Base-by-base conservation (phyloP, 495 filamentous ascomycete species). In the Podospora pseudocomata region DNA sequence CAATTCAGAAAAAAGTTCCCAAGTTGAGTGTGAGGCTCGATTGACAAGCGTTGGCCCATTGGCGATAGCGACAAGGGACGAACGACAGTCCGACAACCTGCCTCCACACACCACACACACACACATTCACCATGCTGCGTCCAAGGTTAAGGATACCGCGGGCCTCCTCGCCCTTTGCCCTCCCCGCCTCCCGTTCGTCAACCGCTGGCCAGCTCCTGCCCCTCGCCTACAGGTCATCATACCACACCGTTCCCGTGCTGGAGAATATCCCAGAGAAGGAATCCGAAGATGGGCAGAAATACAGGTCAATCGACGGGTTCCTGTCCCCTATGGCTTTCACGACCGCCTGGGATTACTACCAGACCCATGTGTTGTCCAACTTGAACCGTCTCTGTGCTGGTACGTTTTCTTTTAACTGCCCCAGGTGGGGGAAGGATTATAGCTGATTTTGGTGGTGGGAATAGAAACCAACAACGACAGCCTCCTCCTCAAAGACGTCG, bases 341-440 rank as follows among this genome's bases (percentile, higher is more conserved):
- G 65, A 85, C 90, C 16, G 85, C 93, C 39, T 99, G 93, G 92
- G 89, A 83, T 23, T 80, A 93, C 72, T 97, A 97, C 81, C 92
- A 95, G 80, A 73, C 79, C 28, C 77, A 88, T 63, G 78, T 96
- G 68, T 74, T 94, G 54, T 80, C 91, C 60, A 91, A 88, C 75
- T 84, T 99, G 73, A 95, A 96, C 78, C 72, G 77, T 63, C 77
- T 91, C 73, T 90, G 86, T 64, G 86, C 86, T 69, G 92, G 93
- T 94, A 85, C 72, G 86, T 78, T 18, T 64, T 49, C 58, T 64
- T 11, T 6, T 32, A 32, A 49, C 39, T 11, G 9, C 39, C 39
- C 39, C 39, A 11, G 1, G 9, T 49, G 39, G 39, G 9, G 39
- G 15, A 49, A 6, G 15, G 15, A 16, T 1, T 23, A 23, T 49